phyloP scores from a whole-genome alignment of 768 basidiomycete species.

The Hypholoma fasciculare region DNA sequence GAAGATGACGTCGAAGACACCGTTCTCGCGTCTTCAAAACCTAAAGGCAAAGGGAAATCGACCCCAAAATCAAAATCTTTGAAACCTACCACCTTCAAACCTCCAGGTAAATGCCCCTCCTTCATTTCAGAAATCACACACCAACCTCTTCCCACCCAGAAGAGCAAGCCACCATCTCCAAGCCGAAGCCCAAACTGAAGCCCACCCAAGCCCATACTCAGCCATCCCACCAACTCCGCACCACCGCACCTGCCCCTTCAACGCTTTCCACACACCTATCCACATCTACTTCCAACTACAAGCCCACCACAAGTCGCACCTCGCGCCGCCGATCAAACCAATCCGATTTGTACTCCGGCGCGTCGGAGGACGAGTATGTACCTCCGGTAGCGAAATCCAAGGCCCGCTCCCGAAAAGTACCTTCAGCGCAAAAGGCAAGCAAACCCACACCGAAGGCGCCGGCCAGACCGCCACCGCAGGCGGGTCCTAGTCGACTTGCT shows the following conservation, averaged over 20 bases:
- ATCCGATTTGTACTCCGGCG: conserved; percentile 11
- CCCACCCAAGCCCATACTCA: not conserved
- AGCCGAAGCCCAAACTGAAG: not conserved
- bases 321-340: conserved; percentile 5
- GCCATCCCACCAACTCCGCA: too few species aligned
- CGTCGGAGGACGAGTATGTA: conserved; percentile 19
- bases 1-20: not conserved
- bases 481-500: conserved; percentile 3
- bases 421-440: not conserved
- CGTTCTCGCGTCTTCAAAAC: not conserved
- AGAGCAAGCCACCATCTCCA: not conserved
- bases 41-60: not conserved
- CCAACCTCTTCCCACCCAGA: not conserved
- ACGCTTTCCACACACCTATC: not conserved
- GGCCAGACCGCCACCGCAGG: conserved; percentile 6
- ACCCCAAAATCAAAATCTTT: not conserved
- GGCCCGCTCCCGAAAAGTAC: not conserved
- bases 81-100: not conserved
- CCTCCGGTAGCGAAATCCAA: conserved; percentile 6
- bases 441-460: not conserved
- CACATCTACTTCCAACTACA: not conserved
- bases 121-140: not conserved
- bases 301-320: not conserved
- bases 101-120: not conserved
- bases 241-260: not conserved